Evolutionary conservation across 768 basidiomycete genomes (phyloP).

Genomic region (Pholiota microspora): DNA sequence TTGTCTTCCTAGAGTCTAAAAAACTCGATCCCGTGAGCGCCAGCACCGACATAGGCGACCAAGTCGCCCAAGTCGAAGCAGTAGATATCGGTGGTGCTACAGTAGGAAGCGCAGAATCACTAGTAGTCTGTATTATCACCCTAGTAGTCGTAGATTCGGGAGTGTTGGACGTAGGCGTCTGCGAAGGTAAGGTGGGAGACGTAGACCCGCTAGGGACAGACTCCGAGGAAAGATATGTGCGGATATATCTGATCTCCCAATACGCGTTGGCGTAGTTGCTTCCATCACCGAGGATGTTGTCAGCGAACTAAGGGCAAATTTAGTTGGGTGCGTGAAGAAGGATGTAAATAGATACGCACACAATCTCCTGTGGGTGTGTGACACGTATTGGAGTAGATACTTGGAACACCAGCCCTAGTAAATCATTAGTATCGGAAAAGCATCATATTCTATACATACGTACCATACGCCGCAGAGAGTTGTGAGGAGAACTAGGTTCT

Average conservation of each 20-base stretch:
- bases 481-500: constrained; percentile 71
- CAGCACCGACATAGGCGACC: neutral
- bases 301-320: constrained; percentile 23
- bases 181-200: neutral
- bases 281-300: constrained; percentile 48
- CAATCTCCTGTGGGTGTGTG: constrained; percentile 28
- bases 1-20: too few relatives aligned
- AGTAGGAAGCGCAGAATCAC: neutral
- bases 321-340: neutral
- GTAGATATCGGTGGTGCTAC: neutral
- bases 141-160: neutral
- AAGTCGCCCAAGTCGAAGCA: neutral
- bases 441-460: neutral
- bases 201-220: neutral
- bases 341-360: constrained; percentile 23
- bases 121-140: too few relatives aligned
- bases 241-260: constrained; percentile 60
- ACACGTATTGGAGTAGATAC: constrained; percentile 42
- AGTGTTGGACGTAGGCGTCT: neutral
- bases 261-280: constrained; percentile 48
- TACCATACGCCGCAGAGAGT: constrained; percentile 60
- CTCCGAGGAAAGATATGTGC: constrained; percentile 46
- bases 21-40: neutral
- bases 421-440: neutral
- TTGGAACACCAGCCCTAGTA: constrained; percentile 31